These are phyloP conservation scores for Penicillium capsulatum DNA, from an alignment of 2,329 filamentous ascomycete species.

Conservation along the genomic window DNA sequence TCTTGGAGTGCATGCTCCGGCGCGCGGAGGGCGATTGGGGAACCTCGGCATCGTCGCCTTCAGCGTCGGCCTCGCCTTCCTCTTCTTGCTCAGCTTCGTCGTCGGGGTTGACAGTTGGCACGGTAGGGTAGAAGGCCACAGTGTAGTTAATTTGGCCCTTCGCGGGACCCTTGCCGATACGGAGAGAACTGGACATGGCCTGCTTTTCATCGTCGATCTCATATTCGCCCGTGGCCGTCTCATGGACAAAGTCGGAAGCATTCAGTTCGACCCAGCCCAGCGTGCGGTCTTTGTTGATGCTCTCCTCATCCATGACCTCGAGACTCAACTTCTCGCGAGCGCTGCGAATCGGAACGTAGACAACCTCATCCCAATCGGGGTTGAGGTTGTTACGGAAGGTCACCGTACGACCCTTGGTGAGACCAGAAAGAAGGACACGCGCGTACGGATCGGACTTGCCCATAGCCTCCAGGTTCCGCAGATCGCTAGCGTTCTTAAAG, in stretches of 20 bases:
- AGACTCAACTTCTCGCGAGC: conserved; percentile 75
- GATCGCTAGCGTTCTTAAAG: conserved; percentile 73
- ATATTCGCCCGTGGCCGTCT: conserved; percentile 78
- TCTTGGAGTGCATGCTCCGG: conserved; percentile 32
- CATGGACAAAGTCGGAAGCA: conserved; percentile 71
- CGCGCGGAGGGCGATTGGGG: conserved; percentile 10
- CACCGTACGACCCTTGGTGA: conserved; percentile 87
- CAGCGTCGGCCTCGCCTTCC: conserved; percentile 46
- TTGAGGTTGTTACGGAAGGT: conserved; percentile 95
- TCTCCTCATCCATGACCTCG: conserved; percentile 97
- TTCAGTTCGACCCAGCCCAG: conserved; percentile 76
- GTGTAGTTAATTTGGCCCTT: conserved; percentile 83
- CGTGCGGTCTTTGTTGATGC: conserved; percentile 81
- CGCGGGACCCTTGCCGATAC: conserved; percentile 63
- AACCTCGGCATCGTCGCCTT: conserved; percentile 13
- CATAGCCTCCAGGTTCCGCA: conserved; percentile 90
- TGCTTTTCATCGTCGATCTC: conserved; percentile 72
- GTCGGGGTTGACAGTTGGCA: conserved; percentile 85
- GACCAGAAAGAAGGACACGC: conserved; percentile 79
- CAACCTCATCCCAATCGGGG: conserved; percentile 90
- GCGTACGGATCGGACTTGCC: conserved; percentile 97
- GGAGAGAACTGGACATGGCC: conserved; percentile 62
- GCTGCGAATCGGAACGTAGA: conserved; percentile 89
- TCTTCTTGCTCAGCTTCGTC: conserved; percentile 52
- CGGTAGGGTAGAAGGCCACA: conserved; percentile 81